phyloP scores from a whole-genome alignment of 192 early-diverging fungal species.

The Lobulomyces angularis region DNA sequence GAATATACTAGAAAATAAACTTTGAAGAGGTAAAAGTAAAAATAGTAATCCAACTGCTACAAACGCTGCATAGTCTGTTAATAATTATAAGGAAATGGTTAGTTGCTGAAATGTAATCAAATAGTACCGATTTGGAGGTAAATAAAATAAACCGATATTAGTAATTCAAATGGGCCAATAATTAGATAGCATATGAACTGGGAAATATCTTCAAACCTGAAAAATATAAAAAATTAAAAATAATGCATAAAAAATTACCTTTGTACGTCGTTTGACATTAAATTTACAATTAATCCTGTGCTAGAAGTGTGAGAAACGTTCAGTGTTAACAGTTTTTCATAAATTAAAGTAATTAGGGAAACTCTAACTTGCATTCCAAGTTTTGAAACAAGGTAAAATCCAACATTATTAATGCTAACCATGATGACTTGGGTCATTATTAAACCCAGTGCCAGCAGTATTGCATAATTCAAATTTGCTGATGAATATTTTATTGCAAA shows the following conservation, averaged over 20 bases:
- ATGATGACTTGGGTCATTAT: no score
- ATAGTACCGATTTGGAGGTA: constrained; percentile 28
- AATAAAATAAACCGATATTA: constrained; percentile 25
- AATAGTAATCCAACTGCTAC: constrained; percentile 14
- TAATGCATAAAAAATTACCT: constrained; percentile 23
- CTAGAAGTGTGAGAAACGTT: constrained; percentile 22
- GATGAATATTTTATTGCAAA: no score
- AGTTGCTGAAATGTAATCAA: no score
- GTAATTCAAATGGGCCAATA: constrained; percentile 28
- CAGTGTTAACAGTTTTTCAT: constrained; percentile 29
- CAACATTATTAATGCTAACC: no score
- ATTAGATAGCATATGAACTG: constrained; percentile 7
- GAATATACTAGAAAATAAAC: constrained; percentile 19
- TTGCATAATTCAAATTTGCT: no score
- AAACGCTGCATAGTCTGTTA: constrained; percentile 22
- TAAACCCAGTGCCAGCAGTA: no score
- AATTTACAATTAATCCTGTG: constrained; percentile 29
- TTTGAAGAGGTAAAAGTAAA: constrained; percentile 31
- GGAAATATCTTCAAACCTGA: no score
- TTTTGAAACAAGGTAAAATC: no score
- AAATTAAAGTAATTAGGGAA: constrained; percentile 30
- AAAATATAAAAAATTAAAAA: not conserved
- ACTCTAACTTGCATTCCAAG: constrained; percentile 34
- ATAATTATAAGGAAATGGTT: no score
- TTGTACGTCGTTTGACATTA: constrained; percentile 39